Evolutionary conservation across 148 eudicot species (phyloP).

Genomic region (Fagopyrum tataricum): DNA sequence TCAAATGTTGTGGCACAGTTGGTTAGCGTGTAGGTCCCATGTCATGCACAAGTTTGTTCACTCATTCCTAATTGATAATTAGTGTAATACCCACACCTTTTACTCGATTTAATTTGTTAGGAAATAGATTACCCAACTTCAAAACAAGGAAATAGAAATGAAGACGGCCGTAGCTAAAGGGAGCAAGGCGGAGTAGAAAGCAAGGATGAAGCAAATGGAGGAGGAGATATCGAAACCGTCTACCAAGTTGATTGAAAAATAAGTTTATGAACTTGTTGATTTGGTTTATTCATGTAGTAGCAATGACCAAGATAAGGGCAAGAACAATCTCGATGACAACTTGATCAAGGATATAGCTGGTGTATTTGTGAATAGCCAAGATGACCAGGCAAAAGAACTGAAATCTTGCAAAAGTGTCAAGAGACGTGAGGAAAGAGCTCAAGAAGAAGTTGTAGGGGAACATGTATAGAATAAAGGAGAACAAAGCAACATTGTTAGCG

Average conservation of each 20-base stretch:
- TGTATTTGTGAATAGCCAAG: slow-evolving; percentile 35
- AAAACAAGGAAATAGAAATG: slow-evolving; percentile 55
- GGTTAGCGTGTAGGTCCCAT: too few species aligned
- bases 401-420: slow-evolving; percentile 65
- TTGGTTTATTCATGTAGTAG: slow-evolving; percentile 35
- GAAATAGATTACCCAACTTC: slow-evolving; percentile 39
- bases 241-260: slow-evolving; percentile 48
- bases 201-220: slow-evolving; percentile 73
- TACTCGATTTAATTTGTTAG: neutral
- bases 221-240: slow-evolving; percentile 53
- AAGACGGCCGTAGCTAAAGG: slow-evolving; percentile 81
- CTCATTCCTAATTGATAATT: too few species aligned
- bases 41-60: too few species aligned
- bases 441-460: slow-evolving; percentile 66
- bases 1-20: too few species aligned
- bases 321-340: slow-evolving; percentile 44
- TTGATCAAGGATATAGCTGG: slow-evolving; percentile 71
- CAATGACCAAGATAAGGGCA: slow-evolving; percentile 27
- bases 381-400: slow-evolving; percentile 27
- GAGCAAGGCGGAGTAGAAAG: slow-evolving; percentile 77
- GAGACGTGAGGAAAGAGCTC: slow-evolving; percentile 66
- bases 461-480: slow-evolving; percentile 64
- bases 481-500: slow-evolving; percentile 50
- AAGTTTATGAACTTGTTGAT: slow-evolving; percentile 51
- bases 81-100: too few species aligned